Evolutionary conservation across 2,329 filamentous ascomycete genomes (phyloP).

Genomic region (Diaporthe sp.): DNA sequence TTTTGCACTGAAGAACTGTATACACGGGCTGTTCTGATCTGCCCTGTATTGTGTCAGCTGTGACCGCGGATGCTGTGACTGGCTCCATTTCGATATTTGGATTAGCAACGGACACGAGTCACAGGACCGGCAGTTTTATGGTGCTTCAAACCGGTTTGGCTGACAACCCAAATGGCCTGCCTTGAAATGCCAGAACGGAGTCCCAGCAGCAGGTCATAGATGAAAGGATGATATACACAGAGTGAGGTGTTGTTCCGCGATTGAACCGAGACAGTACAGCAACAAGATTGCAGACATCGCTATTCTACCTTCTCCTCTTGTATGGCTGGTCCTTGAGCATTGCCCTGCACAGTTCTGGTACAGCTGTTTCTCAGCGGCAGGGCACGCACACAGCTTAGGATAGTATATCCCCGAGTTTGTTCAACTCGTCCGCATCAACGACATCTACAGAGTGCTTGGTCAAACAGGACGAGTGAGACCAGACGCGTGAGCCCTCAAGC

Average conservation of each 20-base stretch:
- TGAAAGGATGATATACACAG: neutral
- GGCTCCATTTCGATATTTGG: neutral
- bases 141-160: neutral
- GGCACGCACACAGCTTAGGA: neutral
- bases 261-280: neutral
- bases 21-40: neutral
- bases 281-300: neutral
- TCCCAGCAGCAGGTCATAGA: neutral
- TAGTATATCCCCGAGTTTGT: neutral
- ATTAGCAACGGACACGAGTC: neutral
- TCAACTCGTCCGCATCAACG: slow-evolving; percentile 41
- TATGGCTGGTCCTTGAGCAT: no score
- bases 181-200: neutral
- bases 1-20: neutral
- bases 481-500: slow-evolving; percentile 48
- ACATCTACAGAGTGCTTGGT: slow-evolving; percentile 39
- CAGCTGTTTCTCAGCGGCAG: no score
- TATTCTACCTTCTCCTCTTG: neutral
- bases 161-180: neutral
- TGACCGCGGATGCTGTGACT: neutral
- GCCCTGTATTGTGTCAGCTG: neutral
- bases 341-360: no score
- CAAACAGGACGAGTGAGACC: slow-evolving; percentile 65
- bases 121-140: neutral
- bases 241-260: neutral